A percentile compares a stretch with the other conserved stretches of the same genome.
phyloP scores from a whole-genome alignment of 306 rosid genomes.

The Prinsepia uniflora region DNA sequence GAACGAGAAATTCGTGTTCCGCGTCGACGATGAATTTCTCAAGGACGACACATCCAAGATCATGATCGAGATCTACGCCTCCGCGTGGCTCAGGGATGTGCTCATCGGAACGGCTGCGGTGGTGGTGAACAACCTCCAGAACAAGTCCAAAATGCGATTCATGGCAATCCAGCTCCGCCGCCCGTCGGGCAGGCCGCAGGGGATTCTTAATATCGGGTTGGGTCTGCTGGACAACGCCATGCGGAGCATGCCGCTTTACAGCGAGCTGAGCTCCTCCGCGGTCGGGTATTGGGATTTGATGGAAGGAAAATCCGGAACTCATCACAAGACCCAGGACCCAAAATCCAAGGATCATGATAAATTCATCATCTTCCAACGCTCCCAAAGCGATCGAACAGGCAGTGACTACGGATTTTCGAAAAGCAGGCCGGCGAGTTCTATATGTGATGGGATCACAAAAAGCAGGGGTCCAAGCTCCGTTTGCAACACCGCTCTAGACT shows the following conservation, averaged over 20 bases:
- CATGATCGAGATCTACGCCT: slow-evolving; percentile 52
- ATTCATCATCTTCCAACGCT: slow-evolving; percentile 12
- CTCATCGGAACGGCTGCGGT: slow-evolving; percentile 57
- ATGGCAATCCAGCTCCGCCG: slow-evolving; percentile 62
- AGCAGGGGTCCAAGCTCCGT: not conserved
- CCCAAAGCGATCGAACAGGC: slow-evolving; percentile 28
- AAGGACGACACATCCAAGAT: slow-evolving; percentile 32
- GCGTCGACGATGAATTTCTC: slow-evolving; percentile 48
- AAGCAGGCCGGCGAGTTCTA: slow-evolving; percentile 9
- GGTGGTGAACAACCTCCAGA: slow-evolving; percentile 34
- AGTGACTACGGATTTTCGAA: slow-evolving; percentile 10
- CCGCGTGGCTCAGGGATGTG: slow-evolving; percentile 46
- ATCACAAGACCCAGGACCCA: not conserved
- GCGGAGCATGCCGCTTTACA: slow-evolving; percentile 64
- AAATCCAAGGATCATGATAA: not conserved
- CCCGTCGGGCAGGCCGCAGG: slow-evolving; percentile 70
- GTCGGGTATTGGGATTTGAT: slow-evolving; percentile 33
- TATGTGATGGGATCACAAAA: slow-evolving; percentile 1
- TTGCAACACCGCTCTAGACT: not conserved
- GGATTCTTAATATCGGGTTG: slow-evolving; percentile 60
- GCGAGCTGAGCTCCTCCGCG: slow-evolving; percentile 54
- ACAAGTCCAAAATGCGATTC: slow-evolving; percentile 45
- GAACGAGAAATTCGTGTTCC: slow-evolving; percentile 81
- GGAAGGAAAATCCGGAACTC: slow-evolving; percentile 18
- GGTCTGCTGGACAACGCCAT: slow-evolving; percentile 48